These are phyloP conservation scores for Tremellales sp. DNA, from an alignment of 1,284 basidiomycete species.

Conservation along the genomic window DNA sequence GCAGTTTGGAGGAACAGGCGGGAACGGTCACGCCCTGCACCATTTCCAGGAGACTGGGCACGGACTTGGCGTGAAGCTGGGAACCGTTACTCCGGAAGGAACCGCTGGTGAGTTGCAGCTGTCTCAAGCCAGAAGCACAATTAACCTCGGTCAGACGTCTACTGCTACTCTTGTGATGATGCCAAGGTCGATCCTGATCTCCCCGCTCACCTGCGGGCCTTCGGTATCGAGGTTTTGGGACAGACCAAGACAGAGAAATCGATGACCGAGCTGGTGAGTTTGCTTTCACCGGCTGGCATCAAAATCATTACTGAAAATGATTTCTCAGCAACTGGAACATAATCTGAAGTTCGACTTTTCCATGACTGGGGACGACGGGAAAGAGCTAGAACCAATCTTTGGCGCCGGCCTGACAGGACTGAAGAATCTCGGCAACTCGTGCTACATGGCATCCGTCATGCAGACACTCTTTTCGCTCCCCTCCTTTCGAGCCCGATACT, in stretches of 20 bases:
- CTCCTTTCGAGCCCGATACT: slow-evolving; percentile 72
- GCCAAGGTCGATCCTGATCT: slow-evolving; percentile 76
- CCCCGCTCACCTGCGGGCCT: slow-evolving; percentile 67
- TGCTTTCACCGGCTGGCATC: background rate
- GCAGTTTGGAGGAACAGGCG: slow-evolving; percentile 79
- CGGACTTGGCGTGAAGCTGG: slow-evolving; percentile 85
- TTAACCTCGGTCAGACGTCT: slow-evolving; percentile 62
- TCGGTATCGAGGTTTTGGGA: slow-evolving; percentile 80
- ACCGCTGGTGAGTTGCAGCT: slow-evolving; percentile 62
- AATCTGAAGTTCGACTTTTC: slow-evolving; percentile 95
- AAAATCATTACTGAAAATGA: slow-evolving; percentile 5
- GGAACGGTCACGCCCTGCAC: slow-evolving; percentile 83
- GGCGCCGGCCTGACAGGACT: slow-evolving; percentile 87
- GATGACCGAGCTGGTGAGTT: slow-evolving; percentile 84
- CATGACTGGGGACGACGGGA: slow-evolving; percentile 84
- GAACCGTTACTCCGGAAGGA: slow-evolving; percentile 95
- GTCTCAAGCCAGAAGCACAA: background rate
- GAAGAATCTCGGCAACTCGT: slow-evolving; percentile 92
- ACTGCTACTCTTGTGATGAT: slow-evolving; percentile 92
- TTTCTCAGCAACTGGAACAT: slow-evolving; percentile 86
- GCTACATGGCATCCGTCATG: slow-evolving; percentile 93
- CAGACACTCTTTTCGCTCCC: slow-evolving; percentile 82
- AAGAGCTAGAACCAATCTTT: slow-evolving; percentile 80
- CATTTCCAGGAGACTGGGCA: slow-evolving; percentile 78
- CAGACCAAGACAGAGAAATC: slow-evolving; percentile 94